Evolutionary conservation across 192 early-diverging fungal genomes (phyloP), one percentile per base, ranked within the genome.

Genomic region (Kickxella alabastrina): DNA sequence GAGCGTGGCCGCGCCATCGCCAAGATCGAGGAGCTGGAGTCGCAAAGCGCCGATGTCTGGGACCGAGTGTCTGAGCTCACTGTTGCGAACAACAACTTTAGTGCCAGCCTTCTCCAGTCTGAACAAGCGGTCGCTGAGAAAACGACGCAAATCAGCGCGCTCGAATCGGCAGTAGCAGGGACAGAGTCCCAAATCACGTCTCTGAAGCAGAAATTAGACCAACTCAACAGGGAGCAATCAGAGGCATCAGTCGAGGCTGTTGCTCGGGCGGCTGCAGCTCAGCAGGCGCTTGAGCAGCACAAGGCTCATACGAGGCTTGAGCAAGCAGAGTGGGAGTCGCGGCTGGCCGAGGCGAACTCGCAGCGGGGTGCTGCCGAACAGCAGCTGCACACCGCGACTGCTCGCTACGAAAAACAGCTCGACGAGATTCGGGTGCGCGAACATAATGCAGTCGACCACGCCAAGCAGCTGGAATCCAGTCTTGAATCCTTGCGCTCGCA

Each of bases 51-150:
- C 5, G 57, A 63, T 34, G 34, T 67, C n/a, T 63, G 65, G 55
- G 71, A 62, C 19, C 56, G 60, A 9, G 45, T 59, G 14, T 67
- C 71, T 3, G 60, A 75, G 52, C 52, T 75, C 15, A 64, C 52
- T 7, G 47, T 49, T 1, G 12, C 49, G 14, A 63, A 56, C 27
- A 46, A 44, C 28, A 43, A 63, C 1, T 49, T 75, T 19, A 45
- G 17, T 12, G 32, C 50, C 3, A 55, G 38, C 12, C 37, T 49
- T 6, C 10, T 38, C 2, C 21, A 34, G 19, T 27, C 36, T 3
- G 46, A 66, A 15, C 45, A 51, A 10, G 10, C 23, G 3, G 24
- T 22, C 14, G 50, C 43, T 1, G 52, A 52, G 9, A 25, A 52
- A 23, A 10, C n/a, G 3, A 15, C 13, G 10, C 51, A 31, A 10